Percentiles rank a stretch among this genome's conserved stretches.
These are phyloP conservation scores for Trichophyton equinum DNA, from an alignment of 2,329 filamentous ascomycete genomes.

Conservation along the genomic window DNA sequence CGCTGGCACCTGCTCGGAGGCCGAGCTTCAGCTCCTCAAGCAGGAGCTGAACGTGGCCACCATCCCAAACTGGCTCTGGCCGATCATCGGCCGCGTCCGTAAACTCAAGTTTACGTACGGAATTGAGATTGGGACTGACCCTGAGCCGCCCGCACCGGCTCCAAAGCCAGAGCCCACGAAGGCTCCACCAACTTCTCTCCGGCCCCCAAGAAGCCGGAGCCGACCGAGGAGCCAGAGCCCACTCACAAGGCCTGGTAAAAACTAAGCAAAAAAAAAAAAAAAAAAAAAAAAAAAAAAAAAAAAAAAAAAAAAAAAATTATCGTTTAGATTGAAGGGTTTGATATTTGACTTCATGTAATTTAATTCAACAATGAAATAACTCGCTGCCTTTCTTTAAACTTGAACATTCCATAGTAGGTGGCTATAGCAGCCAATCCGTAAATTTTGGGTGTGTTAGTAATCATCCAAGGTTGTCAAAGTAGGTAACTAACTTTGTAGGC, in stretches of 20 bases:
- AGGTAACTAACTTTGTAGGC: too few relatives aligned
- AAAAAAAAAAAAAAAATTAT: not conserved
- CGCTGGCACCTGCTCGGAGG: conserved; percentile 2
- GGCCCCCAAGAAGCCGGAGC: not conserved
- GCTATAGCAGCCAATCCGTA: too few relatives aligned
- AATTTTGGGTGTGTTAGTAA: too few relatives aligned
- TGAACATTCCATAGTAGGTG: not conserved
- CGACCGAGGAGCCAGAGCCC: too few relatives aligned
- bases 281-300: not conserved
- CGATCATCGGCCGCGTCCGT: conserved; percentile 5
- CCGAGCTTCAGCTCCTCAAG: conserved; percentile 3
- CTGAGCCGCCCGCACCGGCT: not conserved
- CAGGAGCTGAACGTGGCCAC: conserved; percentile 5
- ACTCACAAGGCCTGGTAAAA: too few relatives aligned
- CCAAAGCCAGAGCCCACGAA: not conserved
- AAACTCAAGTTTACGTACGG: conserved; percentile 10
- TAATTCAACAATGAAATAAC: not conserved
- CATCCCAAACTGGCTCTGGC: conserved; percentile 5
- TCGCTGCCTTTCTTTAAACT: too few relatives aligned
- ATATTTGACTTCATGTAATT: not conserved
- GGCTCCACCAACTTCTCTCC: not conserved
- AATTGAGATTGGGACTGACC: conserved; percentile 3
- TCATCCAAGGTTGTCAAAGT: too few relatives aligned
- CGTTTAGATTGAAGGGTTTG: not conserved
- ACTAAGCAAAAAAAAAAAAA: not conserved